Base-by-base conservation (phyloP, 2,329 filamentous ascomycete genomes). In the Nigrospora oryzae region DNA sequence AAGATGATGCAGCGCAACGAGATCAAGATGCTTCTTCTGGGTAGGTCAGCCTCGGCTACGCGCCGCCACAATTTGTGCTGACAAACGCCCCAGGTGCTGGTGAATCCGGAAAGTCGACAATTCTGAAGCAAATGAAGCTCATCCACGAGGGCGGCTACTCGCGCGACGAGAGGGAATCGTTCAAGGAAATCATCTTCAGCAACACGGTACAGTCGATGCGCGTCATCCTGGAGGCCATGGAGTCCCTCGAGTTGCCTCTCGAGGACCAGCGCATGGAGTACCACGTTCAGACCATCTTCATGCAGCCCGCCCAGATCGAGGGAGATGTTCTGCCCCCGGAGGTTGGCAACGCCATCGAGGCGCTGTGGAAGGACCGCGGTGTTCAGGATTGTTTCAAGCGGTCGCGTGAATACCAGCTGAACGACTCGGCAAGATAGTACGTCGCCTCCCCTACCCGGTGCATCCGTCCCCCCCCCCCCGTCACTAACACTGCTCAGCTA, bases 91-190 rank as follows among this genome's bases (percentile, higher is more conserved):
- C 59, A 94, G 89, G 89, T 77, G 93, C 93, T 71, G 91, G 93
- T 84, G 93, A 98, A 81, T 94, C 89, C 56, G 89, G 89, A 67
- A 95, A 95, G 71, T 94, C 89, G 46, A 95, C 89, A 31, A 94
- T 95, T 57, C 74, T 95, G 57, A 95, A 95, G 72, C 89, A 95
- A 75, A 95, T 95, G 89, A 98, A 97, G 78, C 86, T 98, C 62
- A 98, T 98, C 62, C 89, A 98, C 68, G 93, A 98, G 75, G 93
- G 93, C 53, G 91, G 93, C 57, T 98, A 97, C 74, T 97, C 93
- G 51, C 86, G 91, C 66, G 93, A 97, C 55, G 80, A 84, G 64
- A 74, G 79, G 51, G 79, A 83, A 63, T 82, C 77, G 6, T 83
- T 83, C 72, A 83, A 83, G 65, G 80, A 83, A 57, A 83, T 83